Base-by-base conservation (phyloP, 2,329 filamentous ascomycete genomes). In the Chrysosporium keratinophilum region DNA sequence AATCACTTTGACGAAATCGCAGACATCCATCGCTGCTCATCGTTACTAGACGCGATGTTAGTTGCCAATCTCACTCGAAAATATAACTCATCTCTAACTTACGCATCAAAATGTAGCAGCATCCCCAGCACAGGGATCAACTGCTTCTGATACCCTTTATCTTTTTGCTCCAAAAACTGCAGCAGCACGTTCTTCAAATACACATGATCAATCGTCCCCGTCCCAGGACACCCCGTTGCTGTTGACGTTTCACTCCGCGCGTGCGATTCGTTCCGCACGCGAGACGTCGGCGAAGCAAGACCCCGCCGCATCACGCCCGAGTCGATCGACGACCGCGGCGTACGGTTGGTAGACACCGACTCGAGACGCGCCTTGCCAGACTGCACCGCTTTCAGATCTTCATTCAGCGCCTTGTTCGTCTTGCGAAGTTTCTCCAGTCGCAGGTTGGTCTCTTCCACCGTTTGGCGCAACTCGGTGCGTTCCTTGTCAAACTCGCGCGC, bases 1-100 rank as follows among this genome's bases (percentile, higher is more conserved):
- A 23, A 57, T 67, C 60, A 77, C 61, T 67, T 70, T 14, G 78
- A 75, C 56, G 76, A 75, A 47, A 95, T 83, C 2, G 85, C 88
- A 15, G 83, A 79, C 70, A 84, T 81, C 88, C 88, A 95, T 70
- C 88, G 91, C 70, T 93, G 84, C 71, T 93, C 86, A 61, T 95
- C 89, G 61, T 78, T 80, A 62, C 78, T 82, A 54, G 56, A 54
- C 5, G 50, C 35, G 9, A 20, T 20, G 19, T 43, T n/a, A 42
- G 54, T 14, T 20, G 19, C 20, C 28, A 48, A 33, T 7, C 11
- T 3, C 14, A 39, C 9, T 5, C 9, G n/a, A 19, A 44, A 11
- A 10, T 35, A 28, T 14, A 14, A 40, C 15, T 35, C 41, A 20
- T 20, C 3, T 9, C 12, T 31, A 35, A 69, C 77, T 67, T 65